Evolutionary conservation across 2,329 filamentous ascomycete species (phyloP).

Genomic region (Tolypocladium paradoxum): DNA sequence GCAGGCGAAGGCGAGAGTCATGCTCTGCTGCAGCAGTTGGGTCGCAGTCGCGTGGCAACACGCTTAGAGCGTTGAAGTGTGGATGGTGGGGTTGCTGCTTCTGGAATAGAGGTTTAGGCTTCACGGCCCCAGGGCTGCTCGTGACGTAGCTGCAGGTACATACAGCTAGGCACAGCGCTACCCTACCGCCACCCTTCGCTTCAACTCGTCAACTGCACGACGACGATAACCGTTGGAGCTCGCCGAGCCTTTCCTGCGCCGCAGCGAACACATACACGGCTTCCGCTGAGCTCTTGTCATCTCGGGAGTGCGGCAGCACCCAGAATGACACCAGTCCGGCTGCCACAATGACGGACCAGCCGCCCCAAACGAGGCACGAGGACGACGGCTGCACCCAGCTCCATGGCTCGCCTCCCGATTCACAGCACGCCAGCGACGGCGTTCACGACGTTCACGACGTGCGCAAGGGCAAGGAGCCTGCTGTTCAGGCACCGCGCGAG

Average conservation of each 20-base stretch:
- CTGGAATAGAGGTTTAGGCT: background rate
- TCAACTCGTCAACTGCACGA: background rate
- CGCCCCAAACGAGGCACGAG: conserved; percentile 16
- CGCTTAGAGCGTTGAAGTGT: background rate
- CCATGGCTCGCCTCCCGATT: background rate
- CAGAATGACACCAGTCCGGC: conserved; percentile 18
- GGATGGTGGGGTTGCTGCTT: background rate
- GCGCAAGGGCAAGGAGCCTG: background rate
- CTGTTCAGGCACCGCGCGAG: background rate
- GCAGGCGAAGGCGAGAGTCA: background rate
- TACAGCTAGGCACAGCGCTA: no score
- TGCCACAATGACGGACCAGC: conserved; percentile 30
- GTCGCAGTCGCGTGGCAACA: background rate
- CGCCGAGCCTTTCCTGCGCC: background rate
- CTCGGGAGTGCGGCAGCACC: conserved; percentile 6
- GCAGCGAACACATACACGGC: conserved; percentile 1
- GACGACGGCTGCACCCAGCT: conserved; percentile 11
- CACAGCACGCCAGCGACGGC: background rate
- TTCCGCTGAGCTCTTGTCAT: conserved; percentile 2
- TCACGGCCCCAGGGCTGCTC: background rate
- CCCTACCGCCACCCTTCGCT: no score
- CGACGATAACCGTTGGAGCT: background rate
- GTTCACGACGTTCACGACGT: background rate
- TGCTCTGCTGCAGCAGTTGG: background rate
- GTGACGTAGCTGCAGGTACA: background rate